phyloP scores from a whole-genome alignment of 768 basidiomycete genomes.

The Pisolithus tinctorius region DNA sequence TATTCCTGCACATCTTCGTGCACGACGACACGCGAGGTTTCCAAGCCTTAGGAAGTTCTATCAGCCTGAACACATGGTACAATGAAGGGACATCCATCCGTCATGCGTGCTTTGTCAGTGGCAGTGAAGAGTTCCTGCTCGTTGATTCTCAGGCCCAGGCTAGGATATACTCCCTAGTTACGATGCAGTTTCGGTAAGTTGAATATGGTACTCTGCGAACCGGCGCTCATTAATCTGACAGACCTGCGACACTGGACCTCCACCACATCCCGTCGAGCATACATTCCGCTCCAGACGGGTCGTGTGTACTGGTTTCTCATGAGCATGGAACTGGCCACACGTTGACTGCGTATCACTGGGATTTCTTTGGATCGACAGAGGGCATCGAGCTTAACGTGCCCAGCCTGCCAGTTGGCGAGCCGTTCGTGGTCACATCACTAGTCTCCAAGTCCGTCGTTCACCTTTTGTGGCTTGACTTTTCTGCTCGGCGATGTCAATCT shows the following conservation, averaged over 20 bases:
- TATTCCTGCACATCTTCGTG: slow-evolving; percentile 35
- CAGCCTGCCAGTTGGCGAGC: slow-evolving; percentile 11
- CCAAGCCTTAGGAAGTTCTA: slow-evolving; percentile 30
- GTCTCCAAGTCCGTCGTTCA: slow-evolving; percentile 33
- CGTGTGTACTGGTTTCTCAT: slow-evolving; percentile 35
- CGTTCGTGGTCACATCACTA: slow-evolving; percentile 36
- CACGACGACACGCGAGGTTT: slow-evolving; percentile 40
- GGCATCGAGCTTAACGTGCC: slow-evolving; percentile 32
- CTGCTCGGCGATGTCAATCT: slow-evolving; percentile 29
- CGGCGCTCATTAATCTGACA: slow-evolving; percentile 10
- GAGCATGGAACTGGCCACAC: slow-evolving; percentile 5
- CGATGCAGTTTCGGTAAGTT: slow-evolving; percentile 42
- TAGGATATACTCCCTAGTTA: slow-evolving; percentile 41
- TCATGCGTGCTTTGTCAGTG: slow-evolving; percentile 34
- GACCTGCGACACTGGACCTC: slow-evolving; percentile 36
- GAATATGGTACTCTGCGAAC: neutral
- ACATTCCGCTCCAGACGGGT: slow-evolving; percentile 41
- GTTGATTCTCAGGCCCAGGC: slow-evolving; percentile 34
- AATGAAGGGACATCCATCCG: slow-evolving; percentile 20
- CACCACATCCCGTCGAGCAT: slow-evolving; percentile 22
- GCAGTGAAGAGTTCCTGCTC: slow-evolving; percentile 42
- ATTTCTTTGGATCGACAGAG: slow-evolving; percentile 40
- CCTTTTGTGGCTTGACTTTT: slow-evolving; percentile 33
- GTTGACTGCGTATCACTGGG: slow-evolving; percentile 42
- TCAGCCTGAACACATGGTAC: slow-evolving; percentile 40